These are phyloP conservation scores for Meira nashicola DNA, from an alignment of 1,284 basidiomycete genomes.

Conservation along the genomic window DNA sequence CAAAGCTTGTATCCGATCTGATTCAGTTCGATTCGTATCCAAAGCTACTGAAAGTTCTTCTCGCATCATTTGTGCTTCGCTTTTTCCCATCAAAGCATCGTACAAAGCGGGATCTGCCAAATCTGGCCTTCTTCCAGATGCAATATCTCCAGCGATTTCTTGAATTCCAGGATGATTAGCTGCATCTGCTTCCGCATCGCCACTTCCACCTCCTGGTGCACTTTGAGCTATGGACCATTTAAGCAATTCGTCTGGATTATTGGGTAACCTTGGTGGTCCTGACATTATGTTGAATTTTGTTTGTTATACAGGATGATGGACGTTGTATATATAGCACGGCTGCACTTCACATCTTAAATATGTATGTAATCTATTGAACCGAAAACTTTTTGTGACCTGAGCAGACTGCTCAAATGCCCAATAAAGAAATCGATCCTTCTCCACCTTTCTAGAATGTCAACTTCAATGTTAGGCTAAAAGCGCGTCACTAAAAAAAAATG, in stretches of 20 bases:
- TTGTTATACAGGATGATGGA: no score
- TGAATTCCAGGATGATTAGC: slow-evolving; percentile 19
- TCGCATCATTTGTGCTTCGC: slow-evolving; percentile 51
- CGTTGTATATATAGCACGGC: no score
- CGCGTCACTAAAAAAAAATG: no score
- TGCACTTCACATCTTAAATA: no score
- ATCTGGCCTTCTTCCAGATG: slow-evolving; percentile 41
- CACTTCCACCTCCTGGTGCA: background rate
- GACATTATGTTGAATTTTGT: background rate
- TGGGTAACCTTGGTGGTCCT: slow-evolving; percentile 5
- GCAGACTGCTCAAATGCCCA: no score
- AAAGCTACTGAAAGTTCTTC: slow-evolving; percentile 44
- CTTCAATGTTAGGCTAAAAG: no score
- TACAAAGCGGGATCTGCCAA: slow-evolving; percentile 41
- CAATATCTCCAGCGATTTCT: slow-evolving; percentile 37
- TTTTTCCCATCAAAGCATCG: slow-evolving; percentile 51
- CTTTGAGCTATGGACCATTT: slow-evolving; percentile 43
- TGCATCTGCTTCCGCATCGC: background rate
- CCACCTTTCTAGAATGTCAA: no score
- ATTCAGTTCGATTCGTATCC: slow-evolving; percentile 20
- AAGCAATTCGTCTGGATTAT: slow-evolving; percentile 44
- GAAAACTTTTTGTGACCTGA: no score
- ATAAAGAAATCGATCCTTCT: no score
- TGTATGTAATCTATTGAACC: no score
- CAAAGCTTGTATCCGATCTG: slow-evolving; percentile 65